Evolutionary conservation across 176 grass and related monocot species (phyloP).

Genomic region (Dendrocalamus sinicus): DNA sequence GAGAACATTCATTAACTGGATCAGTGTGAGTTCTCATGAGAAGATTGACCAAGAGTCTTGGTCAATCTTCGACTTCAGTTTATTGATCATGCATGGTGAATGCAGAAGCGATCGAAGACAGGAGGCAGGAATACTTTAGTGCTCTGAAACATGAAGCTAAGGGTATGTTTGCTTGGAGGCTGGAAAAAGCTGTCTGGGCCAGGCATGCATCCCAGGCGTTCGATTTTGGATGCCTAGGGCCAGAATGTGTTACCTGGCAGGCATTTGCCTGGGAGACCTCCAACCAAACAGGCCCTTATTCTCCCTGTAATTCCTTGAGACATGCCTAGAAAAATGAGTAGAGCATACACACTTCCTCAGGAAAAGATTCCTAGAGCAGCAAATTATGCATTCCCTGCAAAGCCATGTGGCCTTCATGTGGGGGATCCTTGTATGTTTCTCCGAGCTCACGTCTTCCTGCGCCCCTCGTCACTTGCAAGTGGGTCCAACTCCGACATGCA

Average conservation of each 20-base stretch:
- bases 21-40: not conserved
- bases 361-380: conserved; percentile 35
- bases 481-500: conserved; percentile 23
- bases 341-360: not conserved
- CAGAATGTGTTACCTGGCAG: no score
- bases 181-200: no score
- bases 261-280: no score
- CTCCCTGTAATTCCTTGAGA: not conserved
- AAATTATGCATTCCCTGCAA: not conserved
- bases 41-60: not conserved
- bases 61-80: not conserved
- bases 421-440: conserved; percentile 29
- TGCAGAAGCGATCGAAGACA: not conserved
- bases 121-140: not conserved
- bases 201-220: no score
- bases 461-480: not conserved
- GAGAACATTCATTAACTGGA: not conserved
- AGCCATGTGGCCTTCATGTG: conserved; percentile 40
- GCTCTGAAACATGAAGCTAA: not conserved
- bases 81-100: not conserved
- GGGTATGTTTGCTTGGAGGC: no score
- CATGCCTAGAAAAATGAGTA: not conserved
- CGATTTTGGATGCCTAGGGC: no score
- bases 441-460: not conserved
- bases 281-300: no score